Evolutionary conservation across 495 filamentous ascomycete species (phyloP).

Genomic region (Neurospora tetrasperma): DNA sequence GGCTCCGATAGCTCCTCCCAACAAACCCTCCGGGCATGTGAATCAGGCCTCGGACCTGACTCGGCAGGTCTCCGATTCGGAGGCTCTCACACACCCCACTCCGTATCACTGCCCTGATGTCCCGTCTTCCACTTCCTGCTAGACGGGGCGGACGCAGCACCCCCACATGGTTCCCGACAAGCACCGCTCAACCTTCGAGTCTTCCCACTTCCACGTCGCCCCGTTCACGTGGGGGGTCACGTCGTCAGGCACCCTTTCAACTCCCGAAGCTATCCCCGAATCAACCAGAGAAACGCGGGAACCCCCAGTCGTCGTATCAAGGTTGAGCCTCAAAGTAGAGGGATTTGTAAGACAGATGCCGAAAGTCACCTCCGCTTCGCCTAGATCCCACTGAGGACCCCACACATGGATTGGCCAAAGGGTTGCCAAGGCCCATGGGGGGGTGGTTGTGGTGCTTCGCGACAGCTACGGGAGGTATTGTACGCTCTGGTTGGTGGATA

Average conservation of each 20-base stretch:
- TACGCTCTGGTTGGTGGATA: no score
- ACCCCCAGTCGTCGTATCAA: not conserved
- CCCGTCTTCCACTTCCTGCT: no score
- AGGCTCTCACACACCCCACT: not conserved
- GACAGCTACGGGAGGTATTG: no score
- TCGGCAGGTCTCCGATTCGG: not conserved
- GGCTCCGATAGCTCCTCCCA: not conserved
- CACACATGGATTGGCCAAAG: constrained; percentile 2
- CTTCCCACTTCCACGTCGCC: not conserved
- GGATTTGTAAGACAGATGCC: constrained; percentile 8
- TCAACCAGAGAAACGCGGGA: not conserved
- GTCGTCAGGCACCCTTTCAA: not conserved
- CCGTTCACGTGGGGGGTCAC: not conserved
- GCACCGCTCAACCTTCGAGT: not conserved
- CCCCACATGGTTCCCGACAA: not conserved
- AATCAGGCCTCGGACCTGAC: not conserved
- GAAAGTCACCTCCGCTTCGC: constrained; percentile 16
- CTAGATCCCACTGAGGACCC: constrained; percentile 11
- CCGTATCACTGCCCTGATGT: not conserved
- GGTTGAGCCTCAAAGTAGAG: not conserved
- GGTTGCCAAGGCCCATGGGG: not conserved
- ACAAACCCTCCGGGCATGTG: not conserved
- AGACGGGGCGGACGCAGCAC: not conserved
- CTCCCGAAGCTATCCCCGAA: not conserved
- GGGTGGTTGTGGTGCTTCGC: not conserved